Base-by-base conservation (phyloP, 2,329 filamentous ascomycete species). In the Coleophoma eucalyptorum region DNA sequence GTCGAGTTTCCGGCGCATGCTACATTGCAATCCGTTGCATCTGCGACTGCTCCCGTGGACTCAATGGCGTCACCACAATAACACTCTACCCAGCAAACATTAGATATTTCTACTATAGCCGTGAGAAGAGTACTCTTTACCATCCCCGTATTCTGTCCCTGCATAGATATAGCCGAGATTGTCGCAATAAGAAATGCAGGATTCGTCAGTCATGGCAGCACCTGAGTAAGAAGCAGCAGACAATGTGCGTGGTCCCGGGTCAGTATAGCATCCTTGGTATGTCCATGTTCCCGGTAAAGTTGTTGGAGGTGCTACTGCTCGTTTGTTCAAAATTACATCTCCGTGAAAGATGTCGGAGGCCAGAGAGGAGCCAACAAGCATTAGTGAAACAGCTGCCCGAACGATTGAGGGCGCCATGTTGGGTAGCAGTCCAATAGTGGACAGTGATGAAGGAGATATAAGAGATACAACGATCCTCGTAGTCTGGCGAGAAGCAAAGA, bases 181-280 rank as follows among this genome's bases (percentile, higher is more conserved):
- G 15, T 42, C 53, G 48, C 62, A 65, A 45, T 59, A 64, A 8
- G 52, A 46, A 43, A 64, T 58, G 34, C 63, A 65, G 15, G 53
- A 49, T 34, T 61, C 59, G n/a, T 55, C 52, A 0, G 63, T 65
- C 59, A 61, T 60, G 11, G 44, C 50, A 15, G 51, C 52, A 45
- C 54, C 53, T 8, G 41, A 42, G 21, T 59, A 63, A 13, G 50
- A 50, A 16, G 46, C 47, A 4, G 54, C 55, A n/a, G 47, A 45
- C 12, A 65, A 46, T 3, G 61, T 59, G 16, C 60, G 19, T 16
- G 56, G 15, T 42, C 52, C 21, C 51, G 52, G 26, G 51, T 61
- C 59, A 35, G 54, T 51, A 41, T 61, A 63, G 40, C 62, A 64
- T 37, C 62, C 62, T 50, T 58, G 41, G 15, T 53, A 62, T 3